Evolutionary conservation across 176 grass and related monocot species (phyloP).

Genomic region (Avena atlantica): DNA sequence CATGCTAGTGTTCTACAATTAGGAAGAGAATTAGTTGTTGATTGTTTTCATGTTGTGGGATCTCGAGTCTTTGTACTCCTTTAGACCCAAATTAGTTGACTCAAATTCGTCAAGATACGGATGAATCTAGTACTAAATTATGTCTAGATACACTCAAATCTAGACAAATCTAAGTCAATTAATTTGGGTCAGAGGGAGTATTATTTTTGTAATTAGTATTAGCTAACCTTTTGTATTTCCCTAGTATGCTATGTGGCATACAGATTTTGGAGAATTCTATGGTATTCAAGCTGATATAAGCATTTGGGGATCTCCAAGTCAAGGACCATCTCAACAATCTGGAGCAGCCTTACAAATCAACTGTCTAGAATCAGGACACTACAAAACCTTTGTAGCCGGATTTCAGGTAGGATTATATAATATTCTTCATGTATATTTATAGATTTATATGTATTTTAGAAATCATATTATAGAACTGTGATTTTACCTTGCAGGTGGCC

Average conservation of each 20-base stretch:
- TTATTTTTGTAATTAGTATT: neutral
- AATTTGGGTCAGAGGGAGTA: no score
- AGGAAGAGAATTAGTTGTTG: neutral
- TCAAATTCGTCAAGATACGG: no score
- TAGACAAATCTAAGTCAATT: no score
- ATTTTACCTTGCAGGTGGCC: conserved; percentile 34
- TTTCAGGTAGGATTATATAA: neutral
- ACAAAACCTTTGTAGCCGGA: neutral
- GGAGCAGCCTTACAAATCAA: neutral
- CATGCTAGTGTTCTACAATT: neutral
- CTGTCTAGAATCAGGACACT: neutral
- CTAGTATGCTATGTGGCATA: conserved; percentile 13
- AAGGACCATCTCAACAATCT: neutral
- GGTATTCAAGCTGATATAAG: neutral
- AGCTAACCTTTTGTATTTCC: neutral
- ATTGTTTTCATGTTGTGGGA: neutral
- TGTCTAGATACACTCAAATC: no score
- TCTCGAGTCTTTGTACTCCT: neutral
- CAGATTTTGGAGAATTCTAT: neutral
- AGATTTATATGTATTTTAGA: neutral
- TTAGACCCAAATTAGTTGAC: no score
- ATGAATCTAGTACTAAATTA: no score
- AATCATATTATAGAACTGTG: neutral
- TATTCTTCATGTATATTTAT: neutral
- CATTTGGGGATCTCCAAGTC: neutral